These are phyloP conservation scores for Hondaea fermentalgiana DNA, from an alignment of 108 stramenopile genomes.

Conservation along the genomic window DNA sequence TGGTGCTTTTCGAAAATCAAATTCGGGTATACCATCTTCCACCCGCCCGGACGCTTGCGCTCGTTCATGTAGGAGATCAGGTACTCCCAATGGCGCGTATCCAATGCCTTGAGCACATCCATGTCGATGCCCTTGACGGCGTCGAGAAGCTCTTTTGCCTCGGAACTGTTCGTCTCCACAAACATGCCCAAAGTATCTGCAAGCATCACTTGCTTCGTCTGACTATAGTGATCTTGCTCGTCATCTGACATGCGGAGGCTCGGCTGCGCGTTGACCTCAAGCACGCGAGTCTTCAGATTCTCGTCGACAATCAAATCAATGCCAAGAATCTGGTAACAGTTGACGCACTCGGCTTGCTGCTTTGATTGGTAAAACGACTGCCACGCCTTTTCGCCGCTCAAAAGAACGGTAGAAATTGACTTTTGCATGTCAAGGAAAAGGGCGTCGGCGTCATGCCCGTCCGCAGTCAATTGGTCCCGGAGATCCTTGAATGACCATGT, in stretches of 20 bases:
- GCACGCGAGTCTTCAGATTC: neutral
- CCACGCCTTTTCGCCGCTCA: neutral
- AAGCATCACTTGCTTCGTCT: neutral
- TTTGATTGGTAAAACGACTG: neutral
- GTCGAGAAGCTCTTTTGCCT: neutral
- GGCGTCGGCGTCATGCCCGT: neutral
- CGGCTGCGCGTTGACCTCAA: conserved; percentile 15
- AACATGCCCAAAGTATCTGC: neutral
- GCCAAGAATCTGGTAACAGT: neutral
- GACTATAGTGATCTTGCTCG: neutral
- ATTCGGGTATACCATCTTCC: neutral
- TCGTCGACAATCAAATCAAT: neutral
- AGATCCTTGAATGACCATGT: neutral
- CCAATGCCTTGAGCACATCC: neutral
- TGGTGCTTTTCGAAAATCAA: neutral
- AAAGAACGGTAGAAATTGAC: neutral
- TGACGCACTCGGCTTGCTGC: neutral
- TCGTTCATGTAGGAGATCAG: neutral
- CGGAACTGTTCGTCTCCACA: neutral
- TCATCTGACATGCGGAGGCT: neutral
- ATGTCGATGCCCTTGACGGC: neutral
- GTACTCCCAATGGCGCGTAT: neutral
- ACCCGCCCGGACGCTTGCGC: neutral
- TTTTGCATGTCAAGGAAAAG: neutral
- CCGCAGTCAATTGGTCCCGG: neutral